These are phyloP conservation scores for Colletotrichum sp. DNA, from an alignment of 2,329 filamentous ascomycete genomes.

Conservation along the genomic window DNA sequence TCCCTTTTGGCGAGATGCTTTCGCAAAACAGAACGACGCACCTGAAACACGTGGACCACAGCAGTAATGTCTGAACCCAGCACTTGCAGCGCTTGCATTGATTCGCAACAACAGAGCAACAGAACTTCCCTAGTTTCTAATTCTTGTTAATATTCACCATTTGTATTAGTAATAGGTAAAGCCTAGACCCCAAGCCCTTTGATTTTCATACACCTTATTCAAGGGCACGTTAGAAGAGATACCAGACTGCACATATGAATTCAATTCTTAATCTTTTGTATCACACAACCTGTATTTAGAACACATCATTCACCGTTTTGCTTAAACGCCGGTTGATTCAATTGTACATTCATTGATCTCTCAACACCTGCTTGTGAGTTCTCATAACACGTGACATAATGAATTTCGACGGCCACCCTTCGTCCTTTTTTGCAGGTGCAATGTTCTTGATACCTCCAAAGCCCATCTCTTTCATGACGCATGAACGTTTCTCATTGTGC, in stretches of 20 bases:
- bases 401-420: neutral
- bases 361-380: neutral
- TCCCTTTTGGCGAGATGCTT: neutral
- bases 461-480: neutral
- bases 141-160: neutral
- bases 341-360: neutral
- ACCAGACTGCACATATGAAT: neutral
- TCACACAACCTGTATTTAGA: neutral
- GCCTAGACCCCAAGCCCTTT: neutral
- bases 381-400: fast-evolving
- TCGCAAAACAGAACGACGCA: neutral
- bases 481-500: too few species aligned
- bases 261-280: neutral
- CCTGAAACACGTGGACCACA: neutral
- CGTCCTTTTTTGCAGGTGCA: neutral
- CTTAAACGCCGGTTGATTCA: neutral
- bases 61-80: neutral
- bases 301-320: neutral
- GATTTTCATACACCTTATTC: neutral
- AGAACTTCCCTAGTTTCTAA: neutral
- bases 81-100: neutral
- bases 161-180: neutral
- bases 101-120: neutral
- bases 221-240: neutral
- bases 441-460: neutral